Evolutionary conservation across 352 stramenopile genomes (phyloP), one percentile per base, ranked within the genome.

Genomic region (Phytopythium ostracodes): DNA sequence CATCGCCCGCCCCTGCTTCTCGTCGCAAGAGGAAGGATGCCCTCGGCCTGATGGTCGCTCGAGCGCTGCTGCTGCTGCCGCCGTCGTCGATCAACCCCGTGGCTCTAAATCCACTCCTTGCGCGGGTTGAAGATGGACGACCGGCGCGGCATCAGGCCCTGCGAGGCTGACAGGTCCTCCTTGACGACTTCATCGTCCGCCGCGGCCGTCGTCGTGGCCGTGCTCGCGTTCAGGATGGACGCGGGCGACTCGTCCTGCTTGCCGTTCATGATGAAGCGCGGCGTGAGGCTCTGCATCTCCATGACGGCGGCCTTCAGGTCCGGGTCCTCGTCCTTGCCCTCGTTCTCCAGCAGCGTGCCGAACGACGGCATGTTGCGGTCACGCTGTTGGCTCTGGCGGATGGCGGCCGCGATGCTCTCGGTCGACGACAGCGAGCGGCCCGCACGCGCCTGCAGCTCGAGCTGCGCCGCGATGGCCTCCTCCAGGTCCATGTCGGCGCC

Each of bases 41-140:
- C 14, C 25, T 31, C 17, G 47, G 24, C 47, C 47, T 54, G 47
- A 0, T 52, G 18, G 51, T 20, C 36, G n/a, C 35, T n/a, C 35
- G 33, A 25, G 35, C 58, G 55, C 57, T 42, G 27, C 36, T 25
- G 35, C n/a, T 63, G 9, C 55, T n/a, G 12, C 25, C 20, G 15
- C n/a, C 50, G 18, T 18, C 24, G 17, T 27, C 25, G 47, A 27
- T 15, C n/a, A 2, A 20, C 31, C 2, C 17, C 10, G 24, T 2
- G 12, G 18, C 27, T 54, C 59, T 70, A 79, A 33, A 79, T 76
- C 71, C 71, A 79, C 71, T 79, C 71, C 1, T 66, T 74, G 25
- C 65, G 66, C 63, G 75, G 72, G 63, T 79, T 70, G 43, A 79
- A 79, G 57, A 79, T 72, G 2, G 71, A 79, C 31, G 71, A 79